A percentile compares a stretch with the other conserved stretches of the same genome.
Evolutionary conservation across 1,139 yeast genomes (phyloP).

Genomic region (Yamadazyma sp.): DNA sequence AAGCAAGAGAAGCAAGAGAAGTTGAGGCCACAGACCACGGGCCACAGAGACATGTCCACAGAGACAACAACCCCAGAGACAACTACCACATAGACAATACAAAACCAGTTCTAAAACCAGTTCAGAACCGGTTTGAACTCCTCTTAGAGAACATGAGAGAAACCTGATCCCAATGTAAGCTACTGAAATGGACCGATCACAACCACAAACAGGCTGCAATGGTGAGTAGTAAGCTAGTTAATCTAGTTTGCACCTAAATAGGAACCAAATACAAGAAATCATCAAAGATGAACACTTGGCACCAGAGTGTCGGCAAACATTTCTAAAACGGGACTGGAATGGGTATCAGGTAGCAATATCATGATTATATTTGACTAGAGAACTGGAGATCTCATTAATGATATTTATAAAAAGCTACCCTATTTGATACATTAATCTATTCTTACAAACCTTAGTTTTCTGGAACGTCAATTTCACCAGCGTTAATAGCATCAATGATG

Average conservation of each 20-base stretch:
- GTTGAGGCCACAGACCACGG: too few relatives aligned
- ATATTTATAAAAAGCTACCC: slow-evolving; percentile 13
- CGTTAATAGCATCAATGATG: slow-evolving; percentile 95
- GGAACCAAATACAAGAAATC: slow-evolving; percentile 69
- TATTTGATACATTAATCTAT: slow-evolving; percentile 12
- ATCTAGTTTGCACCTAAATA: slow-evolving; percentile 97
- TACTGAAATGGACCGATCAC: slow-evolving; percentile 67
- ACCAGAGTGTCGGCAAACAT: slow-evolving; percentile 97
- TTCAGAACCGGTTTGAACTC: too few relatives aligned
- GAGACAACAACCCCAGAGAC: too few relatives aligned
- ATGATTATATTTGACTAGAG: slow-evolving; percentile 12
- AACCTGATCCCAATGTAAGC: slow-evolving; percentile 27
- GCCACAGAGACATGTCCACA: too few relatives aligned
- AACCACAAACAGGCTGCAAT: slow-evolving; percentile 42
- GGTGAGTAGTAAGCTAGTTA: slow-evolving; percentile 74
- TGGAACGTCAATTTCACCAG: slow-evolving; percentile 97
- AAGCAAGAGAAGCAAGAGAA: neutral
- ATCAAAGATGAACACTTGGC: slow-evolving; percentile 45
- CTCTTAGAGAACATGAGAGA: too few relatives aligned
- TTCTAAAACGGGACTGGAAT: slow-evolving; percentile 2
- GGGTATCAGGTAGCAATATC: neutral
- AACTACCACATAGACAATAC: too few relatives aligned
- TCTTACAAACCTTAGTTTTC: slow-evolving; percentile 59
- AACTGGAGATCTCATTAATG: slow-evolving; percentile 13
- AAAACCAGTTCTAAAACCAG: too few relatives aligned